Conservation (phyloP, 2,329 filamentous ascomycete species). For the Aspergillus uvarum region DNA sequence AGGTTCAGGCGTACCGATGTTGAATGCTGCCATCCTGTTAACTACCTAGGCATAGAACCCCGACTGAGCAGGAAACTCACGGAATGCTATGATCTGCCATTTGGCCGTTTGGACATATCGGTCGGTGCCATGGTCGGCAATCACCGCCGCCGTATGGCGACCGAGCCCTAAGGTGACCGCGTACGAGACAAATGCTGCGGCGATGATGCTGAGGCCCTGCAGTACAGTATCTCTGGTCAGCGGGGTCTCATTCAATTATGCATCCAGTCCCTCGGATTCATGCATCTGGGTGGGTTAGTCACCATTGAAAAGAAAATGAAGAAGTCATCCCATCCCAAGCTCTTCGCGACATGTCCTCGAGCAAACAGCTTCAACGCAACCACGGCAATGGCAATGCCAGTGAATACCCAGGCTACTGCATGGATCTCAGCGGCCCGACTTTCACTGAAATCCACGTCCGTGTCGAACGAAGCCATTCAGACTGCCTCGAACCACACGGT, state of each 20-base stretch:
- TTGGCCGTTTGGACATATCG: slow-evolving; percentile 17
- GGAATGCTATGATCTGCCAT: slow-evolving; percentile 30
- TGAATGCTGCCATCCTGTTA: slow-evolving; percentile 18
- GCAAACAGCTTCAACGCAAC: slow-evolving; percentile 25
- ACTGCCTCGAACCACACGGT: background rate
- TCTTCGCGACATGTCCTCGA: slow-evolving; percentile 17
- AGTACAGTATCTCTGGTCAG: background rate
- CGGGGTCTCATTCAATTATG: background rate
- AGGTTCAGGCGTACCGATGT: slow-evolving; percentile 19
- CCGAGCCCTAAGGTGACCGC: slow-evolving; percentile 27
- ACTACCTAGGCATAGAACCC: too few species aligned
- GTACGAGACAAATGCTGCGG: slow-evolving; percentile 26
- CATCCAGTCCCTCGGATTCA: too few species aligned
- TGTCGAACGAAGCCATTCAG: slow-evolving; percentile 10
- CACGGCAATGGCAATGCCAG: slow-evolving; percentile 21
- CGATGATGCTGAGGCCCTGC: slow-evolving; percentile 29
- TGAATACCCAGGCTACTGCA: slow-evolving; percentile 26
- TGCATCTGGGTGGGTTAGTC: background rate
- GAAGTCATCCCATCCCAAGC: slow-evolving; percentile 31
- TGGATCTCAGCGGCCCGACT: slow-evolving; percentile 21
- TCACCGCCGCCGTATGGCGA: slow-evolving; percentile 26
- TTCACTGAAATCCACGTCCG: slow-evolving; percentile 23
- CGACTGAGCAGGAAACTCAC: slow-evolving; percentile 2
- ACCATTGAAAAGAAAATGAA: slow-evolving; percentile 32
- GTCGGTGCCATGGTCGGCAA: slow-evolving; percentile 24